phyloP scores from a whole-genome alignment of 345 rosid genomes.

The Cochlearia excelsa region DNA sequence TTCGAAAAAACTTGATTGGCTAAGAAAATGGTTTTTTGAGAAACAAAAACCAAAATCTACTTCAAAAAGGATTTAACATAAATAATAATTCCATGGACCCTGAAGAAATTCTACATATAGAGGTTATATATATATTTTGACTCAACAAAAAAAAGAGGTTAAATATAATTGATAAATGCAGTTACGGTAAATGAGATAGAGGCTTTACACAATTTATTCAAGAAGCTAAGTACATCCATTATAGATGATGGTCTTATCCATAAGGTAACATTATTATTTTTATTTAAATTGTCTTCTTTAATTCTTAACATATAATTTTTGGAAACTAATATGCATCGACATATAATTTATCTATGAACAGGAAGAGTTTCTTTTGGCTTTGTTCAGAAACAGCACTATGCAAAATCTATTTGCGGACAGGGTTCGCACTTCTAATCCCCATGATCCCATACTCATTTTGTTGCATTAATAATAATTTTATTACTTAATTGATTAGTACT shows the following conservation, averaged over 20 bases:
- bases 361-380: slow-evolving; percentile 74
- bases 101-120: too few species aligned
- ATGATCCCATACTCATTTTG: not conserved
- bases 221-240: slow-evolving; percentile 57
- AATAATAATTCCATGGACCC: too few species aligned
- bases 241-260: slow-evolving; percentile 54
- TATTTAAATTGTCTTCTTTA: too few species aligned
- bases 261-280: slow-evolving; percentile 41
- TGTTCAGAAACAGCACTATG: slow-evolving; percentile 53
- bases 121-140: too few species aligned
- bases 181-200: slow-evolving; percentile 56
- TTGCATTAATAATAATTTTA: too few species aligned
- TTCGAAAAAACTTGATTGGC: too few species aligned
- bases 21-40: too few species aligned
- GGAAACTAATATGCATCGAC: not conserved
- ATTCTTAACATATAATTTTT: not conserved
- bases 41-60: too few species aligned
- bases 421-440: slow-evolving; percentile 9
- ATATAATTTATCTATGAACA: slow-evolving; percentile 27
- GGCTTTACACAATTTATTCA: slow-evolving; percentile 56
- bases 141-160: too few species aligned
- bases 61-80: too few species aligned
- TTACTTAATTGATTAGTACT: too few species aligned
- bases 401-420: slow-evolving; percentile 44
- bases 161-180: slow-evolving; percentile 25